phyloP scores from a whole-genome alignment of 352 stramenopile genomes.

The Pythium sp. region DNA sequence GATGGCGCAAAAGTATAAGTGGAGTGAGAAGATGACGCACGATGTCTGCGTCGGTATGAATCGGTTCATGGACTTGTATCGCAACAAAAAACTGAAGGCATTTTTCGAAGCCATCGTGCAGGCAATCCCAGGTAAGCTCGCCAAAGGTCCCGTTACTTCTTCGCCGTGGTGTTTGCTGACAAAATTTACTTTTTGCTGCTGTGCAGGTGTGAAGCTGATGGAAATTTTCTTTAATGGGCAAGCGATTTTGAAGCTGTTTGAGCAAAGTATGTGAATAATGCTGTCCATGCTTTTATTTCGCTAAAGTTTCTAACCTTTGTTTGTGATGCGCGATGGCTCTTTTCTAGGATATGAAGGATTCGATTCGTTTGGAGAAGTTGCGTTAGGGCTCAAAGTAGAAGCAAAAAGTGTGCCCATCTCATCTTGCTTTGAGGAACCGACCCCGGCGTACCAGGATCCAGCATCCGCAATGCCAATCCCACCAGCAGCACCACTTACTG shows the following conservation, averaged over 20 bases:
- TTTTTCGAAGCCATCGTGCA: constrained; percentile 38
- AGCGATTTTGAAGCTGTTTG: constrained; percentile 39
- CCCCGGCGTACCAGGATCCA: background rate
- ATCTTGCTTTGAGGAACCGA: background rate
- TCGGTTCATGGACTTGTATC: constrained; percentile 37
- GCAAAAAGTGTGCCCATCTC: background rate
- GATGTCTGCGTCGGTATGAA: constrained; percentile 38
- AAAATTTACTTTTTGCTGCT: background rate
- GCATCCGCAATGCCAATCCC: background rate
- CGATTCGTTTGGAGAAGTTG: constrained; percentile 33
- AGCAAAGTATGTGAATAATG: constrained; percentile 31
- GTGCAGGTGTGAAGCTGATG: constrained; percentile 29
- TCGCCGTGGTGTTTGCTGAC: constrained; percentile 5
- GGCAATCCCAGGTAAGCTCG: constrained; percentile 31
- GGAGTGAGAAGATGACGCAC: constrained; percentile 31
- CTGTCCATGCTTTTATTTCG: too few relatives aligned
- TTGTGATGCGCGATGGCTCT: background rate
- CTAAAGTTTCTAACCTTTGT: too few relatives aligned
- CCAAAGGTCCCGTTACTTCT: background rate
- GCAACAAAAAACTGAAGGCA: constrained; percentile 32
- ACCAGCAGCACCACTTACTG: constrained; percentile 23
- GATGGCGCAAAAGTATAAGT: constrained; percentile 31
- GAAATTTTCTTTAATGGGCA: constrained; percentile 31
- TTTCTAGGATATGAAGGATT: constrained; percentile 36
- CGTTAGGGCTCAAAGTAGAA: constrained; percentile 10